Conservation (phyloP, 176 grass and related monocot species). For the Oryza nivara region DNA sequence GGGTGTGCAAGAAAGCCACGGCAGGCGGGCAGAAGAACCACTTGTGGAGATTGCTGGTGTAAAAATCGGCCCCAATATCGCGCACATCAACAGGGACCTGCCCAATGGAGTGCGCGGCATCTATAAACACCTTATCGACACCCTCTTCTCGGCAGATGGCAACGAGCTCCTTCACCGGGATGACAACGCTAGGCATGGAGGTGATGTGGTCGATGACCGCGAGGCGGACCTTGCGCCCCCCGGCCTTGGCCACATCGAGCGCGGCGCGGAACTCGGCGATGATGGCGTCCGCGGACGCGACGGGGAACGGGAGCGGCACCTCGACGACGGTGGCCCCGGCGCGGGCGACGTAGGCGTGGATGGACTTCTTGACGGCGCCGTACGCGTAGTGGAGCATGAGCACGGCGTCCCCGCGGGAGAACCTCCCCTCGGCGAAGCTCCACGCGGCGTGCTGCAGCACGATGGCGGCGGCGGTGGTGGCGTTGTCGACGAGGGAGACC, state of each 20-base stretch:
- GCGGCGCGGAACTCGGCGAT: slow-evolving; percentile 72
- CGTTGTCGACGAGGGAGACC: slow-evolving; percentile 95
- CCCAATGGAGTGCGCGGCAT: slow-evolving; percentile 84
- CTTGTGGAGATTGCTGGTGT: slow-evolving; percentile 97
- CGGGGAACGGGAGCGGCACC: slow-evolving; percentile 90
- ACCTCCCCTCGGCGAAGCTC: slow-evolving; percentile 76
- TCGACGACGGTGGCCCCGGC: slow-evolving; percentile 85
- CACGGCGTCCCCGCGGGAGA: slow-evolving; percentile 66
- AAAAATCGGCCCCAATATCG: slow-evolving; percentile 92
- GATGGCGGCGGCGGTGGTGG: slow-evolving; percentile 86
- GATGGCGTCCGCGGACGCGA: slow-evolving; percentile 63
- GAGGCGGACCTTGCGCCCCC: slow-evolving; percentile 70
- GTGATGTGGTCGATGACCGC: slow-evolving; percentile 97
- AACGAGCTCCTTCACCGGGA: slow-evolving; percentile 87
- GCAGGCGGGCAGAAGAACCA: slow-evolving; percentile 97
- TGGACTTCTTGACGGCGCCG: slow-evolving; percentile 91
- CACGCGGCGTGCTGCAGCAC: slow-evolving; percentile 86
- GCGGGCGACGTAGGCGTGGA: slow-evolving; percentile 85
- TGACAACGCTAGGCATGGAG: slow-evolving; percentile 89
- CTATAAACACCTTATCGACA: slow-evolving; percentile 86
- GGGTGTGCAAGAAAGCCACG: slow-evolving; percentile 77
- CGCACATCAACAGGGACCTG: slow-evolving; percentile 74
- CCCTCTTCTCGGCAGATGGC: slow-evolving; percentile 86
- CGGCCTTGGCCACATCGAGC: slow-evolving; percentile 65
- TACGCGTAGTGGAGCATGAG: slow-evolving; percentile 98